These are phyloP conservation scores for Schwanniomyces yamadae DNA, from an alignment of 805 yeast genomes.

Conservation along the genomic window DNA sequence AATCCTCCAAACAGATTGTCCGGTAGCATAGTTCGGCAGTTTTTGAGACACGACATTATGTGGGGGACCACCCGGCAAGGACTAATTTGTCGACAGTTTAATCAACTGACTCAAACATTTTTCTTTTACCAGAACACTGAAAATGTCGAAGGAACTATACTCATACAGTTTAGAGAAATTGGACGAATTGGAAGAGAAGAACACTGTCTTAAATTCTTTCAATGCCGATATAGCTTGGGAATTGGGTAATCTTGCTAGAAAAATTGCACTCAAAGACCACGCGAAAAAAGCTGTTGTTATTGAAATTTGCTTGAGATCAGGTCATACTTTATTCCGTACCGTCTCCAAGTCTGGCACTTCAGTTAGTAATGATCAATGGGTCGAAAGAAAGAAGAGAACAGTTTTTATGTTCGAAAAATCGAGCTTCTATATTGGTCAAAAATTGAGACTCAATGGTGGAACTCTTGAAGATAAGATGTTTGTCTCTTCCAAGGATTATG, in stretches of 20 bases:
- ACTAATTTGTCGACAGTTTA: too few relatives aligned
- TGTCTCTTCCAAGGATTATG: slow-evolving; percentile 44
- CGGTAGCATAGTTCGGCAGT: too few relatives aligned
- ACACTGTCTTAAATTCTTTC: slow-evolving; percentile 22
- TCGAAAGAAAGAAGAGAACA: slow-evolving; percentile 47
- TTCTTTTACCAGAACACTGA: too few relatives aligned
- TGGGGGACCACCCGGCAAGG: slow-evolving; percentile 1
- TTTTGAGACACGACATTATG: not conserved
- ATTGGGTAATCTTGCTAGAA: slow-evolving; percentile 43
- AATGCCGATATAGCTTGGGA: slow-evolving; percentile 43
- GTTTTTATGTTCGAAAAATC: slow-evolving; percentile 49
- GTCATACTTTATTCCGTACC: slow-evolving; percentile 49
- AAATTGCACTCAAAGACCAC: slow-evolving; percentile 25
- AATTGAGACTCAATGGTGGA: slow-evolving; percentile 33
- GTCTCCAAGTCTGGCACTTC: slow-evolving; percentile 35
- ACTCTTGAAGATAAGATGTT: slow-evolving; percentile 38
- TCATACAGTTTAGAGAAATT: slow-evolving; percentile 16
- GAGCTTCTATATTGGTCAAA: slow-evolving; percentile 47
- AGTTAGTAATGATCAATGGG: slow-evolving; percentile 56
- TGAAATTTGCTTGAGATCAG: slow-evolving; percentile 46
- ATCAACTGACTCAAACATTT: too few relatives aligned
- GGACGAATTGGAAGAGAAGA: slow-evolving; percentile 21
- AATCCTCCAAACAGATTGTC: too few relatives aligned
- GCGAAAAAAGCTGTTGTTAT: slow-evolving; percentile 41
- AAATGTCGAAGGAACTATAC: slow-evolving; percentile 9